Conservation (phyloP, 1,284 basidiomycete genomes). For the Malassezia arunalokei region DNA sequence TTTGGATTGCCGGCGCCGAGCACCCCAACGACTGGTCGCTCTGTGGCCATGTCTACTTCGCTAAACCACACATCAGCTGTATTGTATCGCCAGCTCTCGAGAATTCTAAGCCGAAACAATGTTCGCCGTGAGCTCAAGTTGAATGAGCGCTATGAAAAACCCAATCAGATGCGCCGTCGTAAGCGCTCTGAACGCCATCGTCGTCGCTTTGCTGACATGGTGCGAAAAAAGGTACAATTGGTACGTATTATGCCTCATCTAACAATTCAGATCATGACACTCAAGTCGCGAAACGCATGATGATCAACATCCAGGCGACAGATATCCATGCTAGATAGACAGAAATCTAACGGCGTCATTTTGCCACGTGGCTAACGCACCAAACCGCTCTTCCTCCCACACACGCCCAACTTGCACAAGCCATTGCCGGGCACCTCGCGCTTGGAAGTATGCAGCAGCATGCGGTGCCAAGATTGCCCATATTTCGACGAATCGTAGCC, state of each 20-base stretch:
- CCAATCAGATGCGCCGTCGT: slow-evolving; percentile 38
- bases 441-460: no score
- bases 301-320: not conserved
- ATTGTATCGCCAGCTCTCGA: slow-evolving; percentile 13
- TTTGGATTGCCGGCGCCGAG: slow-evolving; percentile 3
- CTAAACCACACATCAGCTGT: slow-evolving; percentile 6
- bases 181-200: slow-evolving; percentile 41
- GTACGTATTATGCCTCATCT: slow-evolving; percentile 18
- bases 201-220: slow-evolving; percentile 41
- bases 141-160: slow-evolving; percentile 41
- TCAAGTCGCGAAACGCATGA: slow-evolving; percentile 37
- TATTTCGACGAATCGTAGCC: no score
- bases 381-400: no score
- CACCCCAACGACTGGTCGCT: slow-evolving; percentile 13
- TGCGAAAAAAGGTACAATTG: slow-evolving; percentile 41
- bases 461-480: no score
- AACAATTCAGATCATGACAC: slow-evolving; percentile 31
- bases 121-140: slow-evolving; percentile 34
- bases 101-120: slow-evolving; percentile 23
- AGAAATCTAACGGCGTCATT: no score
- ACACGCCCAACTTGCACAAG: no score
- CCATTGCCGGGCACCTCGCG: no score
- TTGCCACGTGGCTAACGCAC: no score
- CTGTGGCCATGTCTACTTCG: not conserved
- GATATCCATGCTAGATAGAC: no score